Base-by-base conservation (phyloP, 2,329 filamentous ascomycete species). In the Gyromitra esculenta region DNA sequence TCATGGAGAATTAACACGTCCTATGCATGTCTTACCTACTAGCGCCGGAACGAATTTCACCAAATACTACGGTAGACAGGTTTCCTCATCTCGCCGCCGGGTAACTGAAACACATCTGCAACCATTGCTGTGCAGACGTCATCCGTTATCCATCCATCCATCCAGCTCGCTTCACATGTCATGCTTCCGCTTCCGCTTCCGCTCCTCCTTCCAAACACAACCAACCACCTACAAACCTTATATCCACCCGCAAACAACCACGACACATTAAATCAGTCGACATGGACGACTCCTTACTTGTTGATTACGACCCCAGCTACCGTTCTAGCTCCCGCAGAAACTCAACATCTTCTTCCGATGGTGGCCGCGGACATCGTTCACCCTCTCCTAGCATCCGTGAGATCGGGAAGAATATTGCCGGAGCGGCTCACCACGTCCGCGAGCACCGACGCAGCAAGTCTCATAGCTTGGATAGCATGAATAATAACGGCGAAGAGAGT, bases 241-340 rank as follows among this genome's bases (percentile, higher is more conserved):
- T 41, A 39, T 41, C 57, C 52, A 31, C 50, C 52, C 66, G 39
- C 21, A 60, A 37, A 52, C 60, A 35, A 43, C 60, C 25, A 60
- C 67, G 13, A 48, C 39, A 25, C 21, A 2, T 63, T 39, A 18
- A 59, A 48, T 1, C 62, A 1, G 31, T 15, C 25, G 15, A 39
- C 56, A 77, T 77, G 75, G 75, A 77, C 43, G 75, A 76, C 63
- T 74, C 71, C 45, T 54, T 75, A 21, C 64, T 69, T 6, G 43
- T 62, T 6, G 71, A 66, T 37, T 65, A 65, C 37, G 71, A 77
- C 45, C 75, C 25, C 2, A 69, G 71, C 43, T 60, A 70, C 71
- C 66, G 60, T 21, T 69, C 54, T 41, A 52, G 60, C 15, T 65
- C 54, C 18, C 71, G 71, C n/a, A 43, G 64, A 43, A 59, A 65